Evolutionary conservation across 2,329 filamentous ascomycete species (phyloP).

Genomic region (Calonectria hongkongensis): DNA sequence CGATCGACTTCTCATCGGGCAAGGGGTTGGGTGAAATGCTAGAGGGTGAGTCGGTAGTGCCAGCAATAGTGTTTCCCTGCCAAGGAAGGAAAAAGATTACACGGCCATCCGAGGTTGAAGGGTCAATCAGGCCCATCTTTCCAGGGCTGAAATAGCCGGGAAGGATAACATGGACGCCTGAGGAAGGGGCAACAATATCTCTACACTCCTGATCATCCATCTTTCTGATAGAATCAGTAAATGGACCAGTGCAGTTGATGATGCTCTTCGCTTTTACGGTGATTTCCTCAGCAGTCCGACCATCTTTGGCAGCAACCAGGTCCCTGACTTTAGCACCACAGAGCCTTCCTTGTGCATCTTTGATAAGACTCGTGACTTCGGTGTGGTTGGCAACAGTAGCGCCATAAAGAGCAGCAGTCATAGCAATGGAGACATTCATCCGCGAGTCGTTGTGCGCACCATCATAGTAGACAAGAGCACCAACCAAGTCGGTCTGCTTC

Average conservation of each 20-base stretch:
- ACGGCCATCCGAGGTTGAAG: constrained; percentile 88
- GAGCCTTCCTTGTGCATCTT: constrained; percentile 82
- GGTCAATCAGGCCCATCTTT: constrained; percentile 92
- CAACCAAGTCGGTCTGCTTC: constrained; percentile 85
- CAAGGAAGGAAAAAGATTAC: constrained; percentile 96
- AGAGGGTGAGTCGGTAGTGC: constrained; percentile 88
- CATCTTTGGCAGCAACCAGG: constrained; percentile 78
- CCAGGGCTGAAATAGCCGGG: constrained; percentile 90
- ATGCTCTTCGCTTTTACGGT: constrained; percentile 85
- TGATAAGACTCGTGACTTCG: constrained; percentile 85
- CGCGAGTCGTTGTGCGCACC: constrained; percentile 94
- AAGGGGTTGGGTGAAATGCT: constrained; percentile 83
- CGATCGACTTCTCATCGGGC: constrained; percentile 88
- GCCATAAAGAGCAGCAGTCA: constrained; percentile 92
- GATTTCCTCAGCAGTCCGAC: constrained; percentile 76
- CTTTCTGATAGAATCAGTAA: constrained; percentile 89
- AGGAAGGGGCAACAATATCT: constrained; percentile 90
- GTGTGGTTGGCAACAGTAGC: constrained; percentile 89
- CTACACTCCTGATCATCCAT: constrained; percentile 84
- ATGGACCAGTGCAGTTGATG: constrained; percentile 92
- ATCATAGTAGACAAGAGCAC: constrained; percentile 93
- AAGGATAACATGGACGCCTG: constrained; percentile 89
- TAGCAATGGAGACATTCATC: constrained; percentile 92
- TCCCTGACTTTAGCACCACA: constrained; percentile 85
- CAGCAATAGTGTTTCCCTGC: constrained; percentile 94